Conservation (phyloP, 768 basidiomycete species). For the Pleurotus sapidus region DNA sequence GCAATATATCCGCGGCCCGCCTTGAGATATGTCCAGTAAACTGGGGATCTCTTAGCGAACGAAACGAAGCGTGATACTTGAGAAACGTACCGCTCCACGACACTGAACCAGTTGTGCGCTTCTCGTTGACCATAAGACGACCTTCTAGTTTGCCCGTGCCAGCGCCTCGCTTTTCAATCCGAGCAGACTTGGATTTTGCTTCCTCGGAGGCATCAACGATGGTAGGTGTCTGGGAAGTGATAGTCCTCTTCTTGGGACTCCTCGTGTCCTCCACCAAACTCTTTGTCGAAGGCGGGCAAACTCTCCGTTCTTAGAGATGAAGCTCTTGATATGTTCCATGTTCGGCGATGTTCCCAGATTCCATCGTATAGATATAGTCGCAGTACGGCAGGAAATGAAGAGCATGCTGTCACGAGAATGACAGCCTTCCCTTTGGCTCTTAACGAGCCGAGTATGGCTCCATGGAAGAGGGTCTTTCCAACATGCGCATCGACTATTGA, state of each 20-base stretch:
- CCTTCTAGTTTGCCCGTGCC: conserved; percentile 68
- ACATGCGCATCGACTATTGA: conserved; percentile 71
- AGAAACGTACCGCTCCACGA: conserved; percentile 36
- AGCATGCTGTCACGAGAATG: conserved; percentile 87
- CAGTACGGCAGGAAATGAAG: conserved; percentile 86
- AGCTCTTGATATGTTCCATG: conserved; percentile 62
- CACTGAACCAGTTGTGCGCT: conserved; percentile 62
- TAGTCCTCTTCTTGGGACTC: conserved; percentile 26
- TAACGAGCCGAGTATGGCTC: conserved; percentile 51
- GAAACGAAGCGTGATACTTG: no score
- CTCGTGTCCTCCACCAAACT: conserved; percentile 55
- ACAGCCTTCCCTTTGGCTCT: conserved; percentile 61
- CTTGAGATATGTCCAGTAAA: conserved; percentile 56
- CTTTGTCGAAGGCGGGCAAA: conserved; percentile 56
- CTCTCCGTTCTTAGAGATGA: conserved; percentile 41
- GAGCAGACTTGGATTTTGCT: conserved; percentile 27
- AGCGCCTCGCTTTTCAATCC: conserved; percentile 29
- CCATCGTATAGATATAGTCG: conserved; percentile 80
- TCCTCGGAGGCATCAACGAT: conserved; percentile 18
- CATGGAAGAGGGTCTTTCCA: conserved; percentile 62
- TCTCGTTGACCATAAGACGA: conserved; percentile 62
- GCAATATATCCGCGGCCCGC: conserved; percentile 53
- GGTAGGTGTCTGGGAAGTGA: conserved; percentile 12
- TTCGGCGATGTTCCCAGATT: conserved; percentile 77
- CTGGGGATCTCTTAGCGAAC: conserved; percentile 22